These are phyloP conservation scores for Chaetomidium leptoderma DNA, from an alignment of 495 filamentous ascomycete genomes.

Conservation along the genomic window DNA sequence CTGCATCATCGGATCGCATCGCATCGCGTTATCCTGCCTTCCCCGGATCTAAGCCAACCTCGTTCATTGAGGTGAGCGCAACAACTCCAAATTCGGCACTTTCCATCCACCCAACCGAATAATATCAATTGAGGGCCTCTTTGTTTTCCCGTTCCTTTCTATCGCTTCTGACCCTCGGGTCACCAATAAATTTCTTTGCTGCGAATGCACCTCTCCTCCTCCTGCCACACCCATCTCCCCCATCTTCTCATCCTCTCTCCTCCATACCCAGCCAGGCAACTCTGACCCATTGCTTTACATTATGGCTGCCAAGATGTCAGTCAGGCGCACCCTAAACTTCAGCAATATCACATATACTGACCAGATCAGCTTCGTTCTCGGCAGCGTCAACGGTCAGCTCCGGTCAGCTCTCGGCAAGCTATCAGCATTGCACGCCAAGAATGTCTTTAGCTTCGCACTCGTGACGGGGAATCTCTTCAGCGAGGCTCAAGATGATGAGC, in stretches of 20 bases:
- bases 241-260: not conserved
- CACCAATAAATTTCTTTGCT: too few species aligned
- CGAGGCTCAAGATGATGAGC: conserved; percentile 50
- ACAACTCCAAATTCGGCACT: not conserved
- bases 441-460: conserved; percentile 78
- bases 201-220: not conserved
- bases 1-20: conserved; percentile 4
- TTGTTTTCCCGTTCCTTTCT: too few species aligned
- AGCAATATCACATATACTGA: conserved; percentile 31
- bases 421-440: conserved; percentile 72
- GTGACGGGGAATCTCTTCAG: conserved; percentile 78
- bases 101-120: not conserved
- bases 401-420: conserved; percentile 71
- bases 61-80: not conserved
- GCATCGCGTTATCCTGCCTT: not conserved
- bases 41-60: not conserved
- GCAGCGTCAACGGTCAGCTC: conserved; percentile 71
- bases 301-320: conserved; percentile 36
- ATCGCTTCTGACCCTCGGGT: too few species aligned
- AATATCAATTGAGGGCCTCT: not conserved
- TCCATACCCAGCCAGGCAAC: not conserved
- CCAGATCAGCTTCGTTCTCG: conserved; percentile 67
- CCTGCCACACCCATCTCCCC: not conserved
- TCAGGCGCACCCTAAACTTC: conserved; percentile 12
- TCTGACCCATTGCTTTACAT: not conserved